These are phyloP conservation scores for Ascochyta koolunga DNA, from an alignment of 2,329 filamentous ascomycete species.

Conservation along the genomic window DNA sequence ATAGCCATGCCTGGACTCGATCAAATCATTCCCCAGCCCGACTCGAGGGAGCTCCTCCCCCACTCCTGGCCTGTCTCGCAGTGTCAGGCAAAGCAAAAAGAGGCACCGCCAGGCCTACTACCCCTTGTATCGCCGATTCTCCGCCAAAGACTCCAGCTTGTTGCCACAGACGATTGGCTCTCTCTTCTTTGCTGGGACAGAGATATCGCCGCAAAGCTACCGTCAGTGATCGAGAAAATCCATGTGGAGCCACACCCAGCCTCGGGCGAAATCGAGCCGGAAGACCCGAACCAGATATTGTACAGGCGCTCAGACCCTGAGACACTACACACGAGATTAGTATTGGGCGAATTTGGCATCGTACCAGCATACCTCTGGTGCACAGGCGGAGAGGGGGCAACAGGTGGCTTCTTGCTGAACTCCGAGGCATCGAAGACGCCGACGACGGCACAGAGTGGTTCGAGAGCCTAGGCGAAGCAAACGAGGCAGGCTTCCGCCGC, in stretches of 20 bases:
- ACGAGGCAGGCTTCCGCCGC: conserved; percentile 54
- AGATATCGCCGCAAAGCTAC: conserved; percentile 62
- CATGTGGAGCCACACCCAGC: conserved; percentile 79
- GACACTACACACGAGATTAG: conserved; percentile 72
- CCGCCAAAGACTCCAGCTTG: conserved; percentile 66
- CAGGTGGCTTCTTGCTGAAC: conserved; percentile 76
- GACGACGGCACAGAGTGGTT: conserved; percentile 65
- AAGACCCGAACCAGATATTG: conserved; percentile 66
- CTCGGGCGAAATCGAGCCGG: conserved; percentile 78
- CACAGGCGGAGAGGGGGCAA: conserved; percentile 67
- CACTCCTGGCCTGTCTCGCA: conserved; percentile 68
- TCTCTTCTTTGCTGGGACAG: conserved; percentile 73
- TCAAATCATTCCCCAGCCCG: conserved; percentile 60
- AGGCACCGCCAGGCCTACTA: conserved; percentile 65
- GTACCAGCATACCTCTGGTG: conserved; percentile 73
- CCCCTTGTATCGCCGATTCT: conserved; percentile 68
- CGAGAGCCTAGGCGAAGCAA: conserved; percentile 64
- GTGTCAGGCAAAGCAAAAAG: conserved; percentile 64
- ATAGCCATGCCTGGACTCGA: conserved; percentile 52
- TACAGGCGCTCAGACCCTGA: conserved; percentile 76
- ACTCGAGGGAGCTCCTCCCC: conserved; percentile 64
- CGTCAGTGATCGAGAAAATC: conserved; percentile 66
- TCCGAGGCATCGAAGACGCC: conserved; percentile 63
- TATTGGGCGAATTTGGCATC: conserved; percentile 66
- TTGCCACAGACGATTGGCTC: conserved; percentile 73